phyloP scores from a whole-genome alignment of 805 yeast genomes.

The Wickerhamomyces silvicola region DNA sequence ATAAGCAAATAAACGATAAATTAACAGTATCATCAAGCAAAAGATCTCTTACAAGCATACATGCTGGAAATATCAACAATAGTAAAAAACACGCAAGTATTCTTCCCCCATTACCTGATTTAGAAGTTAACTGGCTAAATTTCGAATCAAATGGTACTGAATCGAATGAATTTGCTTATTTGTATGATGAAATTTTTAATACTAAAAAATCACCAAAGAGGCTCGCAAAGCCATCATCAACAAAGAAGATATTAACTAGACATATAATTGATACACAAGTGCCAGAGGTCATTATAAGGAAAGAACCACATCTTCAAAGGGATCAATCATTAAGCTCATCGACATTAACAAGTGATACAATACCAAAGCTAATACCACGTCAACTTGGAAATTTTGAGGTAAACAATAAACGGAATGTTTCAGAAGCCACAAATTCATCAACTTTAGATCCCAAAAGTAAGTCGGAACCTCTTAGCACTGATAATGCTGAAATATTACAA shows the following conservation, averaged over 20 bases:
- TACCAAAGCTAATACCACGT: slow-evolving; percentile 8
- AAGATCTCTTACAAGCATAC: slow-evolving; percentile 8
- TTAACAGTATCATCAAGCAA: slow-evolving; percentile 22
- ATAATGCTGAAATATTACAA: slow-evolving; percentile 16
- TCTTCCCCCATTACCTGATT: slow-evolving; percentile 24
- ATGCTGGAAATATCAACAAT: neutral
- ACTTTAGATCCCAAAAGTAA: slow-evolving; percentile 22
- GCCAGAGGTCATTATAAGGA: too few relatives aligned
- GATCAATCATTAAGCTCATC: slow-evolving; percentile 4
- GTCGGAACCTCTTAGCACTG: slow-evolving; percentile 10
- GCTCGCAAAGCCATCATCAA: neutral
- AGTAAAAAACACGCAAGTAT: slow-evolving; percentile 20
- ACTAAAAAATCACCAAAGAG: slow-evolving; percentile 7
- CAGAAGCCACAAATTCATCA: slow-evolving; percentile 15
- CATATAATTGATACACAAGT: too few relatives aligned
- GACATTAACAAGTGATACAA: slow-evolving; percentile 1
- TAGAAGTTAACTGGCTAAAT: slow-evolving; percentile 20
- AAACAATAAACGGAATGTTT: slow-evolving; percentile 11
- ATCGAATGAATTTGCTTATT: slow-evolving; percentile 22
- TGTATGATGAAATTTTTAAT: slow-evolving; percentile 25
- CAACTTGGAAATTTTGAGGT: slow-evolving; percentile 11
- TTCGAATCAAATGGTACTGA: slow-evolving; percentile 12
- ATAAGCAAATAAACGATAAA: slow-evolving; percentile 10
- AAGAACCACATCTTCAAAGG: neutral
- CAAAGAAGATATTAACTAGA: slow-evolving; percentile 7